Evolutionary conservation across 306 rosid genomes (phyloP).

Genomic region (Vigna reflexopilosa): DNA sequence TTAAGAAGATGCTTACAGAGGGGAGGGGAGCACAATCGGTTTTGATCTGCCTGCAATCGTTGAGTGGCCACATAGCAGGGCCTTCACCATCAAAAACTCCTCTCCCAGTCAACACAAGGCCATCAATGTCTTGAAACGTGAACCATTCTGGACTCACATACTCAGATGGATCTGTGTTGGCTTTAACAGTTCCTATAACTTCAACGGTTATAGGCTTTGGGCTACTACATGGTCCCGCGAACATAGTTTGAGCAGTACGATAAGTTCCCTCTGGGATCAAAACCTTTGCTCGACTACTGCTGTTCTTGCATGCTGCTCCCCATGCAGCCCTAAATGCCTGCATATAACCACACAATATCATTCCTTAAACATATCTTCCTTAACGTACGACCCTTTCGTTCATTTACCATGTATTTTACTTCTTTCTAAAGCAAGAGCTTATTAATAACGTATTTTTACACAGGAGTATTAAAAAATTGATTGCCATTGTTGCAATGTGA

Average conservation of each 20-base stretch:
- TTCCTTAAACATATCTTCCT: slow-evolving; percentile 1
- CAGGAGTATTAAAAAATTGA: too few species aligned
- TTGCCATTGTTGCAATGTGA: too few species aligned
- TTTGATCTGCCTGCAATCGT: slow-evolving; percentile 35
- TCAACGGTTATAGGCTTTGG: slow-evolving; percentile 56
- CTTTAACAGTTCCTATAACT: slow-evolving; percentile 56
- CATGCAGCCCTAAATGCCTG: slow-evolving; percentile 79
- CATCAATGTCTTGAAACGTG: slow-evolving; percentile 47
- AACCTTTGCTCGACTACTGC: slow-evolving; percentile 50
- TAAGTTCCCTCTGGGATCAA: slow-evolving; percentile 64
- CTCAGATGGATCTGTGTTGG: slow-evolving; percentile 57
- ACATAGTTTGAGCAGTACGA: slow-evolving; percentile 56
- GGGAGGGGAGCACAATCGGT: slow-evolving; percentile 53
- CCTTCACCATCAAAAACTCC: slow-evolving; percentile 88
- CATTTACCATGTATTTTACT: not conserved
- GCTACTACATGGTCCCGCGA: slow-evolving; percentile 74
- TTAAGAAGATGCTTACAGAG: slow-evolving; percentile 45
- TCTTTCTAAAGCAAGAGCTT: too few species aligned
- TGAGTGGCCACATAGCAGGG: slow-evolving; percentile 46
- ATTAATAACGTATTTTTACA: too few species aligned
- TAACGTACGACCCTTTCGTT: not conserved
- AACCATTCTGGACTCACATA: slow-evolving; percentile 68
- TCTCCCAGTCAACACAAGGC: slow-evolving; percentile 54
- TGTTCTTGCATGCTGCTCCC: slow-evolving; percentile 66
- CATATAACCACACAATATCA: not conserved